These are phyloP conservation scores for Mortierella claussenii DNA, from an alignment of 192 early-diverging fungal genomes.

Conservation along the genomic window DNA sequence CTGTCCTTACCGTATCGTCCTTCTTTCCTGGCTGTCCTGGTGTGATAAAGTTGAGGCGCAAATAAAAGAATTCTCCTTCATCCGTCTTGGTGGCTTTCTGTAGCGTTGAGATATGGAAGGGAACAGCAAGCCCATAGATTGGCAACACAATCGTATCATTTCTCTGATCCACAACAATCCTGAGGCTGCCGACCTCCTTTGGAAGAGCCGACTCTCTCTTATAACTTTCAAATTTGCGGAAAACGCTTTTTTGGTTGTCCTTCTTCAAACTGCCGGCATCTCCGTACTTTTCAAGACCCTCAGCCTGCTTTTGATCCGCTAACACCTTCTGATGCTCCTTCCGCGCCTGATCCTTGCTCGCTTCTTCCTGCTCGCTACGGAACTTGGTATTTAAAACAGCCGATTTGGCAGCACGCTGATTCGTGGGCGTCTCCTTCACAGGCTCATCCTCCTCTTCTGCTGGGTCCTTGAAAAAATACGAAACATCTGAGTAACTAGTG, in stretches of 20 bases:
- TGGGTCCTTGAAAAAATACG: conserved; percentile 63
- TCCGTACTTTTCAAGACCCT: conserved; percentile 84
- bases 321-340: conserved; percentile 92
- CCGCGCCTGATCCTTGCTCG: conserved; percentile 79
- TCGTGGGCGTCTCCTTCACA: conserved; percentile 11
- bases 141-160: conserved; percentile 92
- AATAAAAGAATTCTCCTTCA: conserved; percentile 89
- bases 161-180: conserved; percentile 91
- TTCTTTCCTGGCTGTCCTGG: conserved; percentile 96
- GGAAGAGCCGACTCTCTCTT: conserved; percentile 90
- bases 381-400: conserved; percentile 82
- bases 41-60: conserved; percentile 96
- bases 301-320: conserved; percentile 75
- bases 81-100: conserved; percentile 95
- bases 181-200: conserved; percentile 75
- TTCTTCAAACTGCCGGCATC: conserved; percentile 68
- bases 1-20: conserved; percentile 69
- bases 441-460: conserved; percentile 54
- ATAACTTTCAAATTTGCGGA: conserved; percentile 96
- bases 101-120: conserved; percentile 97
- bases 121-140: conserved; percentile 95
- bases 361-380: conserved; percentile 84
- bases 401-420: conserved; percentile 62
- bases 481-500: conserved; percentile 61
- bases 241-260: conserved; percentile 75